Percentiles rank a stretch among this genome's conserved stretches.
These are phyloP conservation scores for Fusarium tupiense DNA, from an alignment of 2,329 filamentous ascomycete species.

Conservation along the genomic window DNA sequence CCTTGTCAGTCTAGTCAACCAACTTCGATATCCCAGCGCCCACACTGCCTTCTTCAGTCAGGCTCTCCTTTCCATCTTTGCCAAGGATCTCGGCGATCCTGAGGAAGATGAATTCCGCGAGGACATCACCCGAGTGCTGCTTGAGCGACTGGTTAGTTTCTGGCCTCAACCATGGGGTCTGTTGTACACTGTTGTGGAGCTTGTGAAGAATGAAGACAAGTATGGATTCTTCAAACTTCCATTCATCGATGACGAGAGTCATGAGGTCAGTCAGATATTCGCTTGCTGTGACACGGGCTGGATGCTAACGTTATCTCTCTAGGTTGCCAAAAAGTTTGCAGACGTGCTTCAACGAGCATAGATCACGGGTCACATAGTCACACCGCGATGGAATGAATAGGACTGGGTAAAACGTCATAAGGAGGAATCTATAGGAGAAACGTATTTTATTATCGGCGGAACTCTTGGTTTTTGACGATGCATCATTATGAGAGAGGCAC, in stretches of 20 bases:
- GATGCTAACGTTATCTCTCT: conserved; percentile 12
- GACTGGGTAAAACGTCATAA: conserved; percentile 26
- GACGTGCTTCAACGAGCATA: conserved; percentile 49
- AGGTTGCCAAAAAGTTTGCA: conserved; percentile 52
- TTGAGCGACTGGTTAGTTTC: conserved; percentile 88
- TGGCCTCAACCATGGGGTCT: conserved; percentile 97
- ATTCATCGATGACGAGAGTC: conserved; percentile 89
- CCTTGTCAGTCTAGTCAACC: conserved; percentile 85
- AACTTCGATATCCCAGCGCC: conserved; percentile 88
- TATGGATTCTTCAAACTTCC: conserved; percentile 93
- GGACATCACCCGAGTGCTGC: conserved; percentile 86
- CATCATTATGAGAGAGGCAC: conserved; percentile 32
- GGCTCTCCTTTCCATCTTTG: conserved; percentile 85
- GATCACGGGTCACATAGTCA: neutral
- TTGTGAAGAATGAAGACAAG: conserved; percentile 88
- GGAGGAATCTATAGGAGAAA: conserved; percentile 25
- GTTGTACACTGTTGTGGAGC: conserved; percentile 85
- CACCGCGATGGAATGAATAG: neutral
- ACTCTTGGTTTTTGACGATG: conserved; percentile 38
- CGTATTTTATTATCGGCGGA: conserved; percentile 28
- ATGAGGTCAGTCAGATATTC: conserved; percentile 70
- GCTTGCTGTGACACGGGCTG: no score
- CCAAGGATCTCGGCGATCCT: conserved; percentile 74
- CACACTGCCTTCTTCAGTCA: conserved; percentile 95
- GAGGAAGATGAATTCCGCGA: conserved; percentile 87